phyloP scores from a whole-genome alignment of 148 eudicot genomes.

The Polygonum aviculare region DNA sequence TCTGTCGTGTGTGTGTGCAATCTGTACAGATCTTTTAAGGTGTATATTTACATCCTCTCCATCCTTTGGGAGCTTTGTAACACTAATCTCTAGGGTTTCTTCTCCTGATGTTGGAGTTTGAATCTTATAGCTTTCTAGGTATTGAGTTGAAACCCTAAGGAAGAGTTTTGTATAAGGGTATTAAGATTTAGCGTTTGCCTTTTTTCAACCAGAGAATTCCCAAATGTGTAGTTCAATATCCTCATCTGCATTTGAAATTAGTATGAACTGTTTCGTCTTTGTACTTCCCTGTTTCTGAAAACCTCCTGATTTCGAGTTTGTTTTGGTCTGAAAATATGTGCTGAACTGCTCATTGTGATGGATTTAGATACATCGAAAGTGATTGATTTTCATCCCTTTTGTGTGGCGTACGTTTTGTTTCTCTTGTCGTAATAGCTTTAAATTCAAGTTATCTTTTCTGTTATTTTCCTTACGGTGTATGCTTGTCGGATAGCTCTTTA shows the following conservation, averaged over 20 bases:
- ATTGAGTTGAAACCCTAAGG: not conserved
- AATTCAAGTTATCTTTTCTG: not conserved
- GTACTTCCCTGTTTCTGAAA: not conserved
- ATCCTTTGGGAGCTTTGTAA: not conserved
- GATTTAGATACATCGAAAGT: not conserved
- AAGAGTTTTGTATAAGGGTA: not conserved
- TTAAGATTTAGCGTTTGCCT: not conserved
- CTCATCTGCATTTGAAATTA: not conserved
- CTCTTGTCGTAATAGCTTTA: not conserved
- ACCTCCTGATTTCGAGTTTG: not conserved
- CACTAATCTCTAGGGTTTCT: not conserved
- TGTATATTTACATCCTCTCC: not conserved
- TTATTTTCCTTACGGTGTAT: not conserved
- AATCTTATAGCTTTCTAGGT: not conserved
- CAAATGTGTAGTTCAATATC: not conserved
- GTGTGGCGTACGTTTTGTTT: not conserved
- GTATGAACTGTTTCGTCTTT: not conserved
- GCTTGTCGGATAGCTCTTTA: not conserved
- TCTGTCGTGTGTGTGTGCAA: not conserved
- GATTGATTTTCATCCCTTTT: not conserved
- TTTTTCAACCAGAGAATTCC: not conserved
- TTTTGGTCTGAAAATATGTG: not conserved
- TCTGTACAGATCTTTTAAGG: not conserved
- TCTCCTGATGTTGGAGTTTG: not conserved
- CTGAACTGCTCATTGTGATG: not conserved